Evolutionary conservation across 345 rosid genomes (phyloP).

Genomic region (Hypericum androsaemum): DNA sequence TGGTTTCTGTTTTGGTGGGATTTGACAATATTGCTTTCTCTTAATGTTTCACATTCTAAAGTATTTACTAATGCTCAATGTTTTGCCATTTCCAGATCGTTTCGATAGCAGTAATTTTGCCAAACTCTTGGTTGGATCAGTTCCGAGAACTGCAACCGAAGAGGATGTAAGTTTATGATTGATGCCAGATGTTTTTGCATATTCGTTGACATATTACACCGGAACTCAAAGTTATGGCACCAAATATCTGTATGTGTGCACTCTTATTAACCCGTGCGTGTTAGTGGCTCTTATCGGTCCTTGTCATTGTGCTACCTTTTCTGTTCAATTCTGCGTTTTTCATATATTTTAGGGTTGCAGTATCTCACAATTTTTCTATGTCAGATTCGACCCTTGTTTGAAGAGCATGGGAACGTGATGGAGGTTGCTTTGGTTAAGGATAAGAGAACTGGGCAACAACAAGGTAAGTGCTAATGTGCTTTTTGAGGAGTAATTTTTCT

Average conservation of each 20-base stretch:
- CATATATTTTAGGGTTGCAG: too few relatives aligned
- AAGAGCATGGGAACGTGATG: conserved; percentile 73
- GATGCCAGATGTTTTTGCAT: conserved; percentile 1
- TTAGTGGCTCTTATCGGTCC: too few relatives aligned
- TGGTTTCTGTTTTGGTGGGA: neutral
- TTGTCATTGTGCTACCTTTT: too few relatives aligned
- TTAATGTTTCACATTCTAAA: neutral
- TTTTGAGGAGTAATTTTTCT: conserved; percentile 28
- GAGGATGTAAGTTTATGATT: conserved; percentile 58
- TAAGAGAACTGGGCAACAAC: conserved; percentile 93
- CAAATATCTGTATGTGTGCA: too few relatives aligned
- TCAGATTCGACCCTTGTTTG: conserved; percentile 86
- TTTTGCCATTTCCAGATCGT: conserved; percentile 28
- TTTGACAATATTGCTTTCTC: neutral
- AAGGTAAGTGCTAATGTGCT: conserved; percentile 53
- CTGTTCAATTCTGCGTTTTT: too few relatives aligned
- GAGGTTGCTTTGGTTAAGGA: conserved; percentile 96
- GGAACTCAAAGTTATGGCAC: too few relatives aligned
- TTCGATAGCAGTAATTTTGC: conserved; percentile 43
- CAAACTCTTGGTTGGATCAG: conserved; percentile 97
- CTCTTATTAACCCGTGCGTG: too few relatives aligned
- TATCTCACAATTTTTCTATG: conserved; percentile 5
- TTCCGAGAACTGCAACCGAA: conserved; percentile 75
- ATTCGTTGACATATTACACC: neutral
- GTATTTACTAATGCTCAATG: neutral